These are phyloP conservation scores for Aspergillus affinis DNA, from an alignment of 495 filamentous ascomycete species.

Conservation along the genomic window DNA sequence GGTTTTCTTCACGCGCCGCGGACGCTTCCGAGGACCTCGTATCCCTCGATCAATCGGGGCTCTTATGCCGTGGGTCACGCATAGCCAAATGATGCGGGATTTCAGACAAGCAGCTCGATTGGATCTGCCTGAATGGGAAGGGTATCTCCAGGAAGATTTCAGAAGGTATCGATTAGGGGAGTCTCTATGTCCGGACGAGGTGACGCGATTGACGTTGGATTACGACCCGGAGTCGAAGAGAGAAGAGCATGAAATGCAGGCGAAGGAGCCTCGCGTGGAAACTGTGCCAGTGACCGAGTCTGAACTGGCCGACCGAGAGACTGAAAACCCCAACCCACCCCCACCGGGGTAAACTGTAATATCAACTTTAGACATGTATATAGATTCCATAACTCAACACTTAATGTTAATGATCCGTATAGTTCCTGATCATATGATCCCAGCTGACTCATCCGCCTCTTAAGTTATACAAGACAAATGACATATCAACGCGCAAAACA, in stretches of 20 bases:
- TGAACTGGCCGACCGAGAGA: neutral
- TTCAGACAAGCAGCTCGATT: neutral
- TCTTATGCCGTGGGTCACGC: conserved; percentile 25
- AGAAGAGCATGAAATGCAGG: neutral
- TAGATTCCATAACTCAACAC: too few species aligned
- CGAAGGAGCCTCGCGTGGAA: neutral
- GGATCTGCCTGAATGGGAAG: neutral
- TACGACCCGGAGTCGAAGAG: neutral
- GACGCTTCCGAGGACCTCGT: conserved; percentile 19
- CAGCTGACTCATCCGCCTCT: too few species aligned
- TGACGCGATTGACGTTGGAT: neutral
- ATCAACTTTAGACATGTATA: too few species aligned
- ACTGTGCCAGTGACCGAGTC: neutral
- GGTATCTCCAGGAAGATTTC: neutral
- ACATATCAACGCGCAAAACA: too few species aligned
- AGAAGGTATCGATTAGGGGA: neutral
- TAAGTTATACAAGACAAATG: too few species aligned
- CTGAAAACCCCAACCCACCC: neutral
- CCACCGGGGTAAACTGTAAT: too few species aligned
- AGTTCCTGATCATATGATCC: too few species aligned
- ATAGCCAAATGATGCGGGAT: conserved; percentile 21
- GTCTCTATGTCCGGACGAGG: neutral
- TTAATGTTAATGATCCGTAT: too few species aligned
- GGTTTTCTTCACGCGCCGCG: conserved; percentile 20
- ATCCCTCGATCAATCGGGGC: conserved; percentile 25